Evolutionary conservation across 805 yeast species (phyloP), one percentile per base, ranked within the genome.

Genomic region (Brettanomyces nanus): DNA sequence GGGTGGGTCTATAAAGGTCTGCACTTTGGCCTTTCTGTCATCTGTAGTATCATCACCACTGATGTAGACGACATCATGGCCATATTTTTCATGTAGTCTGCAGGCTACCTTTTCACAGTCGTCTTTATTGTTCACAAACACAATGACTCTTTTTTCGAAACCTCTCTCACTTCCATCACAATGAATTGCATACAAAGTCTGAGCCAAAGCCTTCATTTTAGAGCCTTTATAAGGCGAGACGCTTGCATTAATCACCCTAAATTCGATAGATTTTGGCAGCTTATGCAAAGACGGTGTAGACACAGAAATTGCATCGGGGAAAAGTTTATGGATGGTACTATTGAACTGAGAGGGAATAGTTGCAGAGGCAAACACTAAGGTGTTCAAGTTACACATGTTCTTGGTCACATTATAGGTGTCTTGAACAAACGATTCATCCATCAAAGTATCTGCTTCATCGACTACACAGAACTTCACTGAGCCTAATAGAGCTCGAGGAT

Each of bases 371-470:
- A 90, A 74, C 1, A 89, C 69, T 18, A 86, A 57, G 43, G 85
- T 82, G 33, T 65, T 68, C 29, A 82, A 60, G 42, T 73, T 71
- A 4, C 61, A 50, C 62, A 77, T 67, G 35, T 58, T 46, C 18
- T 59, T 65, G 11, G 86, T 61, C 1, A 75, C 71, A 2, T 64
- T 57, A 44, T 75, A 69, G 3, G 95, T 84, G 35, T 75, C 78
- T 19, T 69, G 69, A 9, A 78, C 58, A 71, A 87, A 89, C 0
- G 92, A 80, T 37, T 75, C 73, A 54, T 89, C 95, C 77, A 89
- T 70, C 39, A 90, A 62, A 0, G 95, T 83, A 59, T 90, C 98
- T 0, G 98, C 97, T 58, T 90, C 98, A 55, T 90, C 98, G 11
- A 84, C 73, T 2, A 85, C 90, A 32, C 82, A 66, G 51, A 71